phyloP scores from a whole-genome alignment of 2,329 filamentous ascomycete genomes.

The Pleurostoma richardsiae region DNA sequence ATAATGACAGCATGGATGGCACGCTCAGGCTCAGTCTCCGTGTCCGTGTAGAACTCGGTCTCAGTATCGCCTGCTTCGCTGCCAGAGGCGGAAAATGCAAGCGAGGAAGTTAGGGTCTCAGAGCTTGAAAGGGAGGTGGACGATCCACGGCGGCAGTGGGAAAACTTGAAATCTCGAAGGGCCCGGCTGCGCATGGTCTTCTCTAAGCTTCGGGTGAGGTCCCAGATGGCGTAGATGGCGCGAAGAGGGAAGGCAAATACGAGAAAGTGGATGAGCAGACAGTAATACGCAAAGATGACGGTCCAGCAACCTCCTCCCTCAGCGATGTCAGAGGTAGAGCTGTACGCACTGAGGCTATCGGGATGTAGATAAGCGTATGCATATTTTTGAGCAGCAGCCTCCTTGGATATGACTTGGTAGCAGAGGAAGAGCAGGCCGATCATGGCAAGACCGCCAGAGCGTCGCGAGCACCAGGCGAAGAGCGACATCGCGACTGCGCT shows the following conservation, averaged over 20 bases:
- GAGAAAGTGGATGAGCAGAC: conserved; percentile 58
- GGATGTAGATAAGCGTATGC: conserved; percentile 33
- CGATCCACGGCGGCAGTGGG: conserved; percentile 44
- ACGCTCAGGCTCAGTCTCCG: conserved; percentile 33
- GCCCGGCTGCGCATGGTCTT: conserved; percentile 38
- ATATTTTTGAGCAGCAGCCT: conserved; percentile 39
- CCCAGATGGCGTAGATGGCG: conserved; percentile 56
- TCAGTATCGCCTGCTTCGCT: conserved; percentile 49
- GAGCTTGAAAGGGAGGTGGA: conserved; percentile 51
- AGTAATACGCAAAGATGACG: conserved; percentile 58
- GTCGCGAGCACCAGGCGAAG: conserved; percentile 48
- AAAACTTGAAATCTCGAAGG: conserved; percentile 40
- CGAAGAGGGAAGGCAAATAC: conserved; percentile 60
- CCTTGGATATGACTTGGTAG: conserved; percentile 50
- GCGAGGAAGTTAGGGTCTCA: conserved; percentile 45
- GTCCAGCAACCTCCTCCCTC: conserved; percentile 45
- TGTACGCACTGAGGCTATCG: conserved; percentile 25
- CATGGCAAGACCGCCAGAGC: conserved; percentile 51
- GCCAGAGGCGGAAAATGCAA: conserved; percentile 39
- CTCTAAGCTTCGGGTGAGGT: conserved; percentile 46
- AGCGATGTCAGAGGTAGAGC: conserved; percentile 17
- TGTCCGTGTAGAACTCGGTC: conserved; percentile 38
- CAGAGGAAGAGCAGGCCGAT: conserved; percentile 40
- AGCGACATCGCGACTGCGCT: conserved; percentile 38
- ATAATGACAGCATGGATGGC: conserved; percentile 64